Evolutionary conservation across 2,329 filamentous ascomycete species (phyloP), one percentile per base, ranked within the genome.

Genomic region (Graphilbum ipis-grandicollis): DNA sequence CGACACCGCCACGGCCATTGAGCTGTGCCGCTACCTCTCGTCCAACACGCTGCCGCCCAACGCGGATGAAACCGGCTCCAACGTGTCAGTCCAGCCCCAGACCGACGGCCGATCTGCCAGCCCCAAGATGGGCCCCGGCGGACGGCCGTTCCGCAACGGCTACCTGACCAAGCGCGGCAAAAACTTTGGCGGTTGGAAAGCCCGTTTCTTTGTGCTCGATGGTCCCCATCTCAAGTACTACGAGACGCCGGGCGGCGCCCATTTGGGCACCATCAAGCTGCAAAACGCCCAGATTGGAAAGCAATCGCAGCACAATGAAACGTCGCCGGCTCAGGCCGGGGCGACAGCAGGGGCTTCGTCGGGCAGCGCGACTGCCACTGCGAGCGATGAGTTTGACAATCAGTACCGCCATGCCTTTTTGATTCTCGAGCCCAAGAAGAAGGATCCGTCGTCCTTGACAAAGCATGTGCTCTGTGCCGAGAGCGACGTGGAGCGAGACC

Each of bases 171-270:
- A 98, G 61, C 74, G 82, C 47, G 90, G 90, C 34, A 98, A 98
- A 65, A 96, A 96, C 50, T 98, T 98, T 58, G 90, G 90, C 36
- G 90, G 90, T 34, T 98, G 90, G 90, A 98, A 98, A 57, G 86
- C 85, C 10, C 60, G 72, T 25, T 75, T 72, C 50, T 77, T 76
- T 48, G 58, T 72, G 18, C 59, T 74, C 12, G 68, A 73, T 36
- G 68, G 70, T 0, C 67, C 68, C n/a, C 56, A 62, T 9, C 50
- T 98, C 48, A 85, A 80, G 48, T 98, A 98, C 53, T 96, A 82
- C 49, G 90, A 98, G 56, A 74, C 79, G 2, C 85, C 84, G 3
- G 86, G 88, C 34, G 90, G 90, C 32, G 75, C 84, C 14, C 84
- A 94, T 52, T 62, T 96, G 29, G 90, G 90, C 3, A 88, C 84